Evolutionary conservation across 441 rosid genomes (phyloP).

Genomic region (Erodium trifolium): DNA sequence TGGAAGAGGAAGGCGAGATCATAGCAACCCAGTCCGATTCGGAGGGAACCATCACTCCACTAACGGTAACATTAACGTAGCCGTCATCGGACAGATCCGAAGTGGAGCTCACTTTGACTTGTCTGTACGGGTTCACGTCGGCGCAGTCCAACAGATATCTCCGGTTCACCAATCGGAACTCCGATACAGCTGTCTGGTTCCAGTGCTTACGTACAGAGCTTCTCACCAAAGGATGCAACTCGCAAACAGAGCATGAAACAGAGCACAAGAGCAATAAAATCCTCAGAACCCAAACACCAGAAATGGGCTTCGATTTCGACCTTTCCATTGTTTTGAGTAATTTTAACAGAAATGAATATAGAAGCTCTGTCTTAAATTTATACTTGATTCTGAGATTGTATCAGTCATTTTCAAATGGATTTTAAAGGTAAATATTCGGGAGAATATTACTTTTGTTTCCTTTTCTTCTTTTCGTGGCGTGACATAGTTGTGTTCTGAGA

Average conservation of each 20-base stretch:
- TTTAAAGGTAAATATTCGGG: no score
- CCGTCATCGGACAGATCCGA: conserved; percentile 31
- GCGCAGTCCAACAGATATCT: conserved; percentile 33
- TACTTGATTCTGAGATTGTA: no score
- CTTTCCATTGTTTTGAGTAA: no score
- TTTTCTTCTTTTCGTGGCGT: no score
- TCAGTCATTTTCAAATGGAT: no score
- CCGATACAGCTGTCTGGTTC: conserved; percentile 36
- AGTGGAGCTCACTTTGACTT: conserved; percentile 21
- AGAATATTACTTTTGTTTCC: no score
- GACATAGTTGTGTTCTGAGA: no score
- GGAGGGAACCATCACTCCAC: conserved; percentile 36
- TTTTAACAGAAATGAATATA: no score
- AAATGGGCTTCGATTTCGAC: no score
- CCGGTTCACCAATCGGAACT: conserved; percentile 46
- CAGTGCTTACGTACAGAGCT: conserved; percentile 25
- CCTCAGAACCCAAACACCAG: neutral
- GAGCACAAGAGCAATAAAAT: neutral
- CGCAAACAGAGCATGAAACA: conserved; percentile 10
- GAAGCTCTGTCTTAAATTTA: no score
- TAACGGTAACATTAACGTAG: conserved; percentile 35
- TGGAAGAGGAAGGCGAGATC: conserved; percentile 49
- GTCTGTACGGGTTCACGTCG: conserved; percentile 24
- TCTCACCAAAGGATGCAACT: conserved; percentile 25
- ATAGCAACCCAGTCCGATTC: conserved; percentile 48